A percentile compares a stretch with the other conserved stretches of the same genome.
phyloP scores from a whole-genome alignment of 163 green algal genomes.

The Scenedesmus sp. region DNA sequence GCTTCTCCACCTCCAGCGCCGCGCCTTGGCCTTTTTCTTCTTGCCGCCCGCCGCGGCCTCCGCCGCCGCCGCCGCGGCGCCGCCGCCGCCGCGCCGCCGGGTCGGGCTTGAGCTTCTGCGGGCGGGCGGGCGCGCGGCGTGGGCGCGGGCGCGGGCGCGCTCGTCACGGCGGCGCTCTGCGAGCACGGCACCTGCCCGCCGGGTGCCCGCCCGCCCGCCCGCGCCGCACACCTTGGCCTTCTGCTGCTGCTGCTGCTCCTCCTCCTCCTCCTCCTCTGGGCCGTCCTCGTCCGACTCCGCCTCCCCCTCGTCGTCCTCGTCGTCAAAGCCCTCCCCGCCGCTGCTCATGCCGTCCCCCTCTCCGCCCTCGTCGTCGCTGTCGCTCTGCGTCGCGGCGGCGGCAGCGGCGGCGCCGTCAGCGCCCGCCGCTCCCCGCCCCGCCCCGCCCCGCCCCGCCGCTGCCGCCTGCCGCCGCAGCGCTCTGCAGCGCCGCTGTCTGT shows the following conservation, averaged over 20 bases:
- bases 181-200: background rate
- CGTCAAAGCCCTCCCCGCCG: slow-evolving; percentile 31
- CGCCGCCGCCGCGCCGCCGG: slow-evolving; percentile 5
- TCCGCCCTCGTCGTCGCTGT: background rate
- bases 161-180: background rate
- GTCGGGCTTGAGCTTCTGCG: slow-evolving; percentile 11
- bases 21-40: slow-evolving; percentile 19
- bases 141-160: background rate
- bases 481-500: too few species aligned
- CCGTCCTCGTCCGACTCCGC: background rate
- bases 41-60: background rate
- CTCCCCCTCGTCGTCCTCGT: slow-evolving; percentile 1
- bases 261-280: slow-evolving; percentile 21
- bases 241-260: slow-evolving; percentile 25
- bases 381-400: background rate
- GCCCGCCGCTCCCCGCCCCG: too few species aligned
- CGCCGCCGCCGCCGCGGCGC: background rate
- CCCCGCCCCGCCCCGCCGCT: too few species aligned
- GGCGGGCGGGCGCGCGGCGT: background rate
- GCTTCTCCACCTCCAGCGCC: slow-evolving; percentile 58
- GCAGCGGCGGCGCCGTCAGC: slow-evolving; percentile 5
- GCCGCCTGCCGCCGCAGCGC: too few species aligned
- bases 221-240: background rate
- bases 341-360: background rate
- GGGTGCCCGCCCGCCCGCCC: background rate